phyloP scores from a whole-genome alignment of 1,284 basidiomycete species.

The Porodaedalea pini region DNA sequence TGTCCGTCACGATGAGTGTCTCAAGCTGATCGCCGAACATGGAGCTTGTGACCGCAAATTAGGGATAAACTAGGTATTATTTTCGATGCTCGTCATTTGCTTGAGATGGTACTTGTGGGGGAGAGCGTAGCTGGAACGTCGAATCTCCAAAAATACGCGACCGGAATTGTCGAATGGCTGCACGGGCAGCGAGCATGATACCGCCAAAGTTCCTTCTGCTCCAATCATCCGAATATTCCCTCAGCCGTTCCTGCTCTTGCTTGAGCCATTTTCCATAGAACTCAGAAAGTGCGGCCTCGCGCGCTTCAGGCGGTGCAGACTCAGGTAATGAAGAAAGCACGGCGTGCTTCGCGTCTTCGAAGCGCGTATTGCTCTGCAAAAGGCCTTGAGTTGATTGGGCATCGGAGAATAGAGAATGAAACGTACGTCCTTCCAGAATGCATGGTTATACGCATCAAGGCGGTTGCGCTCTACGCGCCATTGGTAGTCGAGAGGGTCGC shows the following conservation, averaged over 20 bases:
- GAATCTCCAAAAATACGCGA: constrained; percentile 19
- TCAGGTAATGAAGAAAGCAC: constrained; percentile 55
- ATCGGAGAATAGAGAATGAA: background rate
- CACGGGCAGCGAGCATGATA: constrained; percentile 50
- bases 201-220: constrained; percentile 52
- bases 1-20: background rate
- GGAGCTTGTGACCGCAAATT: constrained; percentile 3
- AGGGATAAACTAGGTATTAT: constrained; percentile 7
- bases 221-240: constrained; percentile 61
- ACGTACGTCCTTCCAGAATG: constrained; percentile 74
- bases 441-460: constrained; percentile 66
- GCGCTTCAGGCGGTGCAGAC: constrained; percentile 45
- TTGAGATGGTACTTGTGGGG: background rate
- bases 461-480: constrained; percentile 65
- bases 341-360: constrained; percentile 59
- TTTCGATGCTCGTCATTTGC: background rate
- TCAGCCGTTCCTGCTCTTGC: constrained; percentile 56
- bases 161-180: constrained; percentile 43
- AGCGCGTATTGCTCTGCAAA: constrained; percentile 67
- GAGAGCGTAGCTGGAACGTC: background rate
- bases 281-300: constrained; percentile 61
- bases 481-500: constrained; percentile 51
- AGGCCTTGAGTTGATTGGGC: background rate
- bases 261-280: constrained; percentile 70
- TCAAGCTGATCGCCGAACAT: background rate